These are phyloP conservation scores for Miscanthus lutarioriparius DNA, from an alignment of 176 grass and related monocot species.

Conservation along the genomic window DNA sequence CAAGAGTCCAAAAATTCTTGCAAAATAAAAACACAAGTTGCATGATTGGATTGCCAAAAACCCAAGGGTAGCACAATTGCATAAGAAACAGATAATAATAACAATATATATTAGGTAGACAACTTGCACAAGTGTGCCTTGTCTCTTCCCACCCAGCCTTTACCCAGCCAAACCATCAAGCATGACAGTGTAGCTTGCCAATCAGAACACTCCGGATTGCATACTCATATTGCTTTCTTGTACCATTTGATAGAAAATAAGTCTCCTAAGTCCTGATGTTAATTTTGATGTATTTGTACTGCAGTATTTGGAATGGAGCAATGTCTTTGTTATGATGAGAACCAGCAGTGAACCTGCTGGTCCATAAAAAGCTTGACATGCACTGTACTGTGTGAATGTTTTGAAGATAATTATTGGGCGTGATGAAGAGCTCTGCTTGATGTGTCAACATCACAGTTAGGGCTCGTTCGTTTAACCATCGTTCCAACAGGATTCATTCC, in stretches of 20 bases:
- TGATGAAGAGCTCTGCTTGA: constrained; percentile 37
- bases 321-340: constrained; percentile 33
- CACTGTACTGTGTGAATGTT: constrained; percentile 13
- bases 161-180: constrained; percentile 43
- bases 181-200: constrained; percentile 40
- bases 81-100: constrained; percentile 55
- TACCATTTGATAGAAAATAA: constrained; percentile 35
- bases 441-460: constrained; percentile 57
- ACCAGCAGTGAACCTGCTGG: constrained; percentile 33
- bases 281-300: constrained; percentile 20
- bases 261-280: constrained; percentile 6
- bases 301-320: neutral
- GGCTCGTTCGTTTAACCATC: too few relatives aligned
- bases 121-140: constrained; percentile 62
- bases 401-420: constrained; percentile 24
- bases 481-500: too few relatives aligned
- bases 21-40: constrained; percentile 41
- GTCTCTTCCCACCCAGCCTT: constrained; percentile 39
- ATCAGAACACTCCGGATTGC: constrained; percentile 49
- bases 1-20: constrained; percentile 46
- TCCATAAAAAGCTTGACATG: constrained; percentile 46
- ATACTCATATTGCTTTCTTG: constrained; percentile 34
- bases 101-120: constrained; percentile 51
- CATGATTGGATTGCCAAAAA: constrained; percentile 44
- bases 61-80: constrained; percentile 34